These are phyloP conservation scores for Cyclanthera cordifolia DNA, from an alignment of 306 rosid genomes.

Conservation along the genomic window DNA sequence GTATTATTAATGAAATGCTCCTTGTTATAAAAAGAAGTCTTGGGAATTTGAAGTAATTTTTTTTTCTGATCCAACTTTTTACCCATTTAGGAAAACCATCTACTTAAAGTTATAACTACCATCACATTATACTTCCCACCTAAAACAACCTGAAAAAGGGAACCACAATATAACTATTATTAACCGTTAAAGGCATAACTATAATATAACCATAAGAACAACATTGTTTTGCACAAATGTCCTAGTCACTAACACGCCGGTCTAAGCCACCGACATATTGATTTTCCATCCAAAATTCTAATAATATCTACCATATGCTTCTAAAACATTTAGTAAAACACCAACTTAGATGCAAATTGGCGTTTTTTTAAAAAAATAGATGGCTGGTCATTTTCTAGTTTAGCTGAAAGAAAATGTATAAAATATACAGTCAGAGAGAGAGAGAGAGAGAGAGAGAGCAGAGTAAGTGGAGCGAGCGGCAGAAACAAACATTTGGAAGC, in stretches of 20 bases:
- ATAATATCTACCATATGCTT: no score
- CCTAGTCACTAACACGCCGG: no score
- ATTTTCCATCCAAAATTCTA: no score
- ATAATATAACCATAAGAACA: no score
- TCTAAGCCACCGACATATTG: no score
- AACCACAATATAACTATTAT: neutral
- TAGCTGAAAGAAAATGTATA: constrained; percentile 11
- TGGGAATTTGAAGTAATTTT: neutral
- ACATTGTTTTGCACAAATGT: no score
- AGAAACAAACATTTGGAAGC: constrained; percentile 14
- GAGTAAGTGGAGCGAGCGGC: neutral
- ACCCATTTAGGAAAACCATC: no score
- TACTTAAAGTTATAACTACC: neutral
- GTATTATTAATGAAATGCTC: no score
- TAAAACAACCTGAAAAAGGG: neutral
- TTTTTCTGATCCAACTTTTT: no score
- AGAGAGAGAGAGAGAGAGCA: neutral
- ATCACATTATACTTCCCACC: neutral
- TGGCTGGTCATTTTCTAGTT: neutral
- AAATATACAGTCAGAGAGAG: neutral
- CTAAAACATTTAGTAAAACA: no score
- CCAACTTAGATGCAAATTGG: no score
- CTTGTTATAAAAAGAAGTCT: neutral
- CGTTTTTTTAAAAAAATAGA: no score
- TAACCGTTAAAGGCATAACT: neutral